These are phyloP conservation scores for Aspergillus calidoustus DNA, from an alignment of 2,329 filamentous ascomycete genomes.

Conservation along the genomic window DNA sequence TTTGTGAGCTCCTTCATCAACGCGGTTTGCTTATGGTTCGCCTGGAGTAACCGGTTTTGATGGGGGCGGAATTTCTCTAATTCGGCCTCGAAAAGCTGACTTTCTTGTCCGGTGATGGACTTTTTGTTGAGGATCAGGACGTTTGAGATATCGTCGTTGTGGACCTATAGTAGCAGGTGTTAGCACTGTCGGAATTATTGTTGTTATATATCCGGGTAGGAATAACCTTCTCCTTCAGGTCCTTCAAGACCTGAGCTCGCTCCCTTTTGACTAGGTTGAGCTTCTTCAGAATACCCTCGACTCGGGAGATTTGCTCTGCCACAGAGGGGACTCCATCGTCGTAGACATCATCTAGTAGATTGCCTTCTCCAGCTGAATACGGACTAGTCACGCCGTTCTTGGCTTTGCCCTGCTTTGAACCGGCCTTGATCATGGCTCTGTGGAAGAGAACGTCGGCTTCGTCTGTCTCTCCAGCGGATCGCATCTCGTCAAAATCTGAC, in stretches of 20 bases:
- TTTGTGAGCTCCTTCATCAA: constrained; percentile 93
- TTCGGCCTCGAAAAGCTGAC: constrained; percentile 89
- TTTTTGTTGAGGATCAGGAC: constrained; percentile 98
- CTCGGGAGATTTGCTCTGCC: constrained; percentile 82
- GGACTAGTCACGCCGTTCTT: constrained; percentile 68
- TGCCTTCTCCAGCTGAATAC: constrained; percentile 66
- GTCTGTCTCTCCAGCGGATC: constrained; percentile 80
- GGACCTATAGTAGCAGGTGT: constrained; percentile 63
- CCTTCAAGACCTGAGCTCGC: constrained; percentile 87
- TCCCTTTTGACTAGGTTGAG: constrained; percentile 91
- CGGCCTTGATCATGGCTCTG: constrained; percentile 78
- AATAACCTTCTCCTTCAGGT: constrained; percentile 92
- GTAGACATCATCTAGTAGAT: constrained; percentile 89
- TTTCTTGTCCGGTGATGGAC: constrained; percentile 88
- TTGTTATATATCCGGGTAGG: not conserved
- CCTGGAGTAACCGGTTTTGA: constrained; percentile 87
- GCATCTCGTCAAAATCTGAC: constrained; percentile 92
- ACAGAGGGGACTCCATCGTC: constrained; percentile 80
- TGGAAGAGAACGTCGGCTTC: constrained; percentile 90
- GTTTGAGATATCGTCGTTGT: constrained; percentile 96
- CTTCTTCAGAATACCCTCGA: constrained; percentile 90
- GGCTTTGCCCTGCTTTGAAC: constrained; percentile 59
- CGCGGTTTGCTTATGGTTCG: constrained; percentile 91
- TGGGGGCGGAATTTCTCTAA: constrained; percentile 96
- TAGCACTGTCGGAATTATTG: not conserved